Evolutionary conservation across 129 eudicot genomes (phyloP), one percentile per base, ranked within the genome.

Genomic region (Flaveria linearis): DNA sequence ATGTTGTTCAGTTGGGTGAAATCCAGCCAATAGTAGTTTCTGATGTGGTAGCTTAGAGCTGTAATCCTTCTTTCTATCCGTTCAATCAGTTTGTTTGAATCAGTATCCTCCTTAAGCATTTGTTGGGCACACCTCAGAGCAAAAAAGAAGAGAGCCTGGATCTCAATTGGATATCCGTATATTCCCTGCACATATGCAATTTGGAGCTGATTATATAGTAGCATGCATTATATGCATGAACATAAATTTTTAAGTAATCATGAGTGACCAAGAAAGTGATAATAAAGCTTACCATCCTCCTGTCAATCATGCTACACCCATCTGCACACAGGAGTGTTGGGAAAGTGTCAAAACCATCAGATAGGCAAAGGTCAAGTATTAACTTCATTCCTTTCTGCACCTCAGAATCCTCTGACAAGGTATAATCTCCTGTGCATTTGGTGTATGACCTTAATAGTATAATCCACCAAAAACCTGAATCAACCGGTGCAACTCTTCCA

Each of bases 401-500:
- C 69, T 82, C 81, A 3, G 92, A 87, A 30, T 28, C 26, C 65
- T 88, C 89, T 16, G 84, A 12, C 57, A 88, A 77, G 20, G 85
- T 68, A 28, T 41, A 61, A 68, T 88, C 87, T 30, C 78, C 73
- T 2, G 92, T 88, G 20, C 75, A 69, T 53, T 82, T 87, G 58
- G 84, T 80, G 68, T 87, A 87, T 65, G 89, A 69, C 77, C 85
- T 80, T 49, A 87, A 84, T 25, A 88, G 75, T 76, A 88, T 88
- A 68, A 88, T 88, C 92, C 92, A 88, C 92, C 92, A 88, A 81
- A 88, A 88, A 46, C 92, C 92, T 25, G 92, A 88, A 83, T 88
- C 92, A 45, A 88, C 88, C 17, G 92, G 92, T 17, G 92, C 92
- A 18, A 88, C 92, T 83, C 92, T 85, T 77, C 92, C 92, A 25